A percentile compares a stretch with the other conserved stretches of the same genome.
These are phyloP conservation scores for Fusarium tanahbumbuense DNA, from an alignment of 2,329 filamentous ascomycete genomes.

Conservation along the genomic window DNA sequence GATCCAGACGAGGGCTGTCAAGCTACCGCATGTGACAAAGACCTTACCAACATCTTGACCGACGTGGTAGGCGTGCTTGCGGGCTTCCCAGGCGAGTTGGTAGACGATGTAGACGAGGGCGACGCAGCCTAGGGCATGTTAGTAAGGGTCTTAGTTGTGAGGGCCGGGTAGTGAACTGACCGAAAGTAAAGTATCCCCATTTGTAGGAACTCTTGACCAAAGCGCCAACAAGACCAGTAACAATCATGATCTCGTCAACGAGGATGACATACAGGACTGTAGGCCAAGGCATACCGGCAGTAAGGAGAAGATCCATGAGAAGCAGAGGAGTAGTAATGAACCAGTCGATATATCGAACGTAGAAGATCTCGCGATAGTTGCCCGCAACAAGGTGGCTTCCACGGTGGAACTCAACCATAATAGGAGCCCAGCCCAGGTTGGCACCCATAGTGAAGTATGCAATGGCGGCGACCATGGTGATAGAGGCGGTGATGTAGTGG, in stretches of 20 bases:
- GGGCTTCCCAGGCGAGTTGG: constrained; percentile 55
- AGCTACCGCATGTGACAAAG: constrained; percentile 67
- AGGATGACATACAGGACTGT: constrained; percentile 62
- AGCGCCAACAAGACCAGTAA: constrained; percentile 59
- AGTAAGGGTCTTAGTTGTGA: rapidly evolving
- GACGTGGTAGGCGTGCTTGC: constrained; percentile 63
- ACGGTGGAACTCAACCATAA: constrained; percentile 65
- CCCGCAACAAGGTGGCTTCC: constrained; percentile 54
- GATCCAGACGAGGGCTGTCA: constrained; percentile 68
- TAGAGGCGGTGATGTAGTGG: constrained; percentile 64
- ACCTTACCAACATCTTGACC: constrained; percentile 64
- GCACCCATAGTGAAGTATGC: constrained; percentile 65
- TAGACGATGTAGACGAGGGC: constrained; percentile 60
- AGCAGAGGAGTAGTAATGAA: constrained; percentile 72
- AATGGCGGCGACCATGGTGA: constrained; percentile 61
- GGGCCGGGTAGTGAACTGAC: neutral
- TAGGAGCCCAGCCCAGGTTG: constrained; percentile 59
- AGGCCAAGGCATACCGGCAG: constrained; percentile 65
- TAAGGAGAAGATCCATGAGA: constrained; percentile 71
- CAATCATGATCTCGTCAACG: constrained; percentile 60
- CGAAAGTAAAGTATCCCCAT: constrained; percentile 68
- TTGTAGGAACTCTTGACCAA: constrained; percentile 63
- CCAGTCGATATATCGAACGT: constrained; percentile 62
- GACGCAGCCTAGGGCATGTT: constrained; percentile 48
- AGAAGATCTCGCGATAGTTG: constrained; percentile 69